These are phyloP conservation scores for Lachnellula hyalina DNA, from an alignment of 2,329 filamentous ascomycete species.

Conservation along the genomic window DNA sequence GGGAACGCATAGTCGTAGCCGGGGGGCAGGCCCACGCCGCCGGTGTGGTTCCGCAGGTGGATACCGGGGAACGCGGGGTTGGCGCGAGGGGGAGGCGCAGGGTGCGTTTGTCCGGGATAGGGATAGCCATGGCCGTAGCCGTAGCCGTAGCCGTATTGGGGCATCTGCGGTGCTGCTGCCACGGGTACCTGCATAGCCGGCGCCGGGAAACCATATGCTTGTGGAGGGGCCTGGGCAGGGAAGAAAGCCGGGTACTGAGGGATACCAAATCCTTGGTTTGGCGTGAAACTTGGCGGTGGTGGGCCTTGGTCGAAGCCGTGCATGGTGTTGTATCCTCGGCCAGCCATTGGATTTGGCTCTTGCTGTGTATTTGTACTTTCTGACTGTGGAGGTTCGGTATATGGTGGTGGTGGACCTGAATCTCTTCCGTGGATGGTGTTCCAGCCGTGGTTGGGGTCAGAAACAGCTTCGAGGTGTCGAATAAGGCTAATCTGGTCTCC, in stretches of 20 bases:
- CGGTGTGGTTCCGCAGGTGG: slow-evolving; percentile 51
- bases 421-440: slow-evolving; percentile 20
- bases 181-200: background rate
- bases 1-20: slow-evolving; percentile 62
- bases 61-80: slow-evolving; percentile 41
- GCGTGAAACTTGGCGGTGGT: slow-evolving; percentile 16
- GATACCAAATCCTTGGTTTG: background rate
- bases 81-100: slow-evolving; percentile 1
- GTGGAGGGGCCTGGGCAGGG: background rate
- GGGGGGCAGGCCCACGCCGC: slow-evolving; percentile 53
- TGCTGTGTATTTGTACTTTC: background rate
- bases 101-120: background rate
- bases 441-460: slow-evolving; percentile 12
- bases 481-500: slow-evolving; percentile 13
- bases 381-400: background rate
- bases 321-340: slow-evolving; percentile 22
- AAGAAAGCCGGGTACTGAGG: background rate
- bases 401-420: slow-evolving; percentile 17
- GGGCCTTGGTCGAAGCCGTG: slow-evolving; percentile 25
- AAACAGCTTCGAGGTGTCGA: slow-evolving; percentile 12
- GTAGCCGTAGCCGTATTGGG: background rate
- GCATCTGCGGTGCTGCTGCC: background rate
- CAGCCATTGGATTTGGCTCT: slow-evolving; percentile 7
- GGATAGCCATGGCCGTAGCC: background rate
- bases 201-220: background rate